These are phyloP conservation scores for Wakefieldia striispora DNA, from an alignment of 768 basidiomycete species.

Conservation along the genomic window DNA sequence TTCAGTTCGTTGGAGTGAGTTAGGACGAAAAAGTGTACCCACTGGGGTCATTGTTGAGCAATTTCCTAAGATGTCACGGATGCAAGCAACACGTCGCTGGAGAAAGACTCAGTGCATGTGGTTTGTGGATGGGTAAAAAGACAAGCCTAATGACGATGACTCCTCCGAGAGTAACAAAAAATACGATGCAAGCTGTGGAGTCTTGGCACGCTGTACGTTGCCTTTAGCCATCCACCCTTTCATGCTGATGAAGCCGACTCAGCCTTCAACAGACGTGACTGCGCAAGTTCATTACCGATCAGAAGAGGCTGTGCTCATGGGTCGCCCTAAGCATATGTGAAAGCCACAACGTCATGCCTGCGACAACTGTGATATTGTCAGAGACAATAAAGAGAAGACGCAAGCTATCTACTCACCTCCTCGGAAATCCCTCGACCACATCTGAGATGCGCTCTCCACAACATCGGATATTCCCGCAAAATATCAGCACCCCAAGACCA, in stretches of 20 bases:
- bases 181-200: constrained; percentile 16
- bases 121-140: not conserved
- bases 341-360: constrained; percentile 23
- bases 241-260: constrained; percentile 9
- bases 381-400: not conserved
- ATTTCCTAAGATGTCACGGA: constrained; percentile 47
- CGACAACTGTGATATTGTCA: constrained; percentile 16
- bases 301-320: constrained; percentile 17
- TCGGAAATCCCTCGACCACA: constrained; percentile 30
- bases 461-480: constrained; percentile 20
- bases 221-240: constrained; percentile 23
- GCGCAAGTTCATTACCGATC: constrained; percentile 19
- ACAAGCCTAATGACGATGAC: constrained; percentile 11
- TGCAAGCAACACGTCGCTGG: constrained; percentile 41
- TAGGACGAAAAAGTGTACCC: constrained; percentile 6
- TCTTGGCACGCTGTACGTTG: constrained; percentile 16
- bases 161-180: constrained; percentile 15
- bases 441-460: constrained; percentile 24
- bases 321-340: not conserved
- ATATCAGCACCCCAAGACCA: constrained; percentile 15
- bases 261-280: not conserved
- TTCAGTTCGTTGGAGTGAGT: not conserved
- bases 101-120: not conserved
- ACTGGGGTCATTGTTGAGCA: constrained; percentile 59
- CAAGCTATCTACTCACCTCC: constrained; percentile 14